phyloP scores from a whole-genome alignment of 306 rosid species.

The Fragaria ananassa region DNA sequence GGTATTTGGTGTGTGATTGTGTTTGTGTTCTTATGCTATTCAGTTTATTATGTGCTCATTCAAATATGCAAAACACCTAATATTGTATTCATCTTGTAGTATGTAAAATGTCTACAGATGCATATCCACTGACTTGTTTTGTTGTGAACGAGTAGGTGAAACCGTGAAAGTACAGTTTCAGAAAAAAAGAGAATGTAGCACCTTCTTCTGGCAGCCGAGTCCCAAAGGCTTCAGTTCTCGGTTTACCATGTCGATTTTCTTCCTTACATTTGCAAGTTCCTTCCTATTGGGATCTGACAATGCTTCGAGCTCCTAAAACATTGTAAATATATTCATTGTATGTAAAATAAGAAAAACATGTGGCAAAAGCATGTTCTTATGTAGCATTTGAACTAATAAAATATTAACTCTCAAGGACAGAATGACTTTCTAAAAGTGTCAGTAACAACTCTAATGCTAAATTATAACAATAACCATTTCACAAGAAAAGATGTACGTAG shows the following conservation, averaged over 20 bases:
- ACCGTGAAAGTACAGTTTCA: not conserved
- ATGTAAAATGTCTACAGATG: not conserved
- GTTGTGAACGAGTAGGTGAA: not conserved
- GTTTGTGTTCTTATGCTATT: too few species aligned
- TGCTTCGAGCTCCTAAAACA: constrained; percentile 40
- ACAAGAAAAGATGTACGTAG: not conserved
- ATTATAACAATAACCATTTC: not conserved
- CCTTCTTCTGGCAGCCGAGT: constrained; percentile 79
- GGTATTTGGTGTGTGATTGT: too few species aligned
- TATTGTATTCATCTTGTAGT: not conserved
- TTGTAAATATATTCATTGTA: too few species aligned
- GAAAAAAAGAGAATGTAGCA: constrained; percentile 7
- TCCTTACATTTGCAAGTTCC: constrained; percentile 74
- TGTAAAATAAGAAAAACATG: too few species aligned
- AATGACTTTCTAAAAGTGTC: not conserved
- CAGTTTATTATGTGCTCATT: too few species aligned
- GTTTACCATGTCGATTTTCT: constrained; percentile 67
- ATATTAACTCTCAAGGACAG: not conserved
- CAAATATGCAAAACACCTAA: too few species aligned
- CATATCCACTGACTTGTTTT: not conserved
- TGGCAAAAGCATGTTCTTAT: too few species aligned
- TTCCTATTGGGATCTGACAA: constrained; percentile 78
- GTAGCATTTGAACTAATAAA: not conserved
- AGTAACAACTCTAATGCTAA: not conserved
- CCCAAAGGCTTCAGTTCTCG: constrained; percentile 75